These are phyloP conservation scores for Wickerhamomyces rabaulensis DNA, from an alignment of 805 yeast species.

Conservation along the genomic window DNA sequence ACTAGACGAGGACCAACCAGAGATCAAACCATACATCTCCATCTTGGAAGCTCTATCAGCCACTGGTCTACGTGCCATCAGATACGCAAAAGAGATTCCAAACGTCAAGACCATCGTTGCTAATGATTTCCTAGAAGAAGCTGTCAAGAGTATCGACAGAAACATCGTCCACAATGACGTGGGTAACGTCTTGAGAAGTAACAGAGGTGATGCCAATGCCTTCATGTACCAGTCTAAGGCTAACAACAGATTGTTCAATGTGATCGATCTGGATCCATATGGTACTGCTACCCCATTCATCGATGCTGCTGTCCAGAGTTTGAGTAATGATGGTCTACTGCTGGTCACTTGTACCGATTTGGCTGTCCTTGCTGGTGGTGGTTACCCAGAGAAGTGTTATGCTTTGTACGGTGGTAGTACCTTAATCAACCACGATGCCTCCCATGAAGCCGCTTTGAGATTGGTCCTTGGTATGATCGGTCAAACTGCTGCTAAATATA, in stretches of 20 bases:
- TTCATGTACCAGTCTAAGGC: conserved; percentile 54
- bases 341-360: conserved; percentile 95
- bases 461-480: conserved; percentile 74
- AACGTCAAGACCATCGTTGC: conserved; percentile 71
- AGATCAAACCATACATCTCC: conserved; percentile 39
- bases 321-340: conserved; percentile 80
- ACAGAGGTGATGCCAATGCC: conserved; percentile 87
- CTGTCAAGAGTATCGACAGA: conserved; percentile 73
- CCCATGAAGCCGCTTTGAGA: conserved; percentile 91
- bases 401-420: conserved; percentile 93
- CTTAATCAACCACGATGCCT: conserved; percentile 62
- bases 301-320: conserved; percentile 82
- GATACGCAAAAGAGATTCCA: conserved; percentile 92
- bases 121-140: conserved; percentile 81
- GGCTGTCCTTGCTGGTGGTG: conserved; percentile 92
- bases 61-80: conserved; percentile 87
- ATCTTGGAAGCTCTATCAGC: conserved; percentile 92
- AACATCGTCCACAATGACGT: conserved; percentile 68
- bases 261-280: conserved; percentile 93
- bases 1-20: conserved; percentile 18
- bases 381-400: conserved; percentile 95
- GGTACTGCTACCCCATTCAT: conserved; percentile 96
- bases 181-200: conserved; percentile 50
- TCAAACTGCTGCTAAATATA: conserved; percentile 83
- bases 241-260: conserved; percentile 55